Evolutionary conservation across 345 rosid genomes (phyloP), one percentile per base, ranked within the genome.

Genomic region (Citrus inodora): DNA sequence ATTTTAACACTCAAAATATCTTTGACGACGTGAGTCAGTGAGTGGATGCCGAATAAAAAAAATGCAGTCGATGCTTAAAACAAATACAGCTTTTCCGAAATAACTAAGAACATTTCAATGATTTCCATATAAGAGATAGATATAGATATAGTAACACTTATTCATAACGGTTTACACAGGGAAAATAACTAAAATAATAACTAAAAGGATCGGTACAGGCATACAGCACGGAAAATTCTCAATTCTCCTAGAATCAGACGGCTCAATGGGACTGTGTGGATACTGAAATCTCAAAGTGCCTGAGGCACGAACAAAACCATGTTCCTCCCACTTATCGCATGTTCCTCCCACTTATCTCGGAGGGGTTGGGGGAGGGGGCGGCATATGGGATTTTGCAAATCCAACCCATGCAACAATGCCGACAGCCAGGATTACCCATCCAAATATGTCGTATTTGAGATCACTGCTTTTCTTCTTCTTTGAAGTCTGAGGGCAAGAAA

Each of bases 361-460:
- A 9, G 84, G 80, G 14, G 88, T 67, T 0, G 86, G 76, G 3
- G 89, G 76, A 19, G 88, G 82, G 1, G 91, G 83, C 6, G 95
- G 95, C 87, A 88, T 28, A 14, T 90, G 90, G 65, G 92, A 88
- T 85, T 93, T 95, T 1, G 98, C 90, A 64, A 92, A 89, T 33
- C 98, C 94, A 4, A 93, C 84, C 93, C 94, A 93, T 1, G 94
- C 90, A 55, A 95, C 92, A 76, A 93, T 73, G 24, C 99, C 98
- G 16, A 91, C 89, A 24, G 92, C 98, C 32, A 95, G 91, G 83
- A 93, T 90, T 58, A 93, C 85, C 98, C 97, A 92, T 55, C 98
- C 97, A 60, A 86, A 83, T 76, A 91, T 82, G 82, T 95, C 97
- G 35, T 95, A 95, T 81, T 81, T 92, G 68, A 87, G 73, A 85